A percentile compares a stretch with the other conserved stretches of the same genome.
These are phyloP conservation scores for Rosa multiflora DNA, from an alignment of 306 rosid genomes.

Conservation along the genomic window DNA sequence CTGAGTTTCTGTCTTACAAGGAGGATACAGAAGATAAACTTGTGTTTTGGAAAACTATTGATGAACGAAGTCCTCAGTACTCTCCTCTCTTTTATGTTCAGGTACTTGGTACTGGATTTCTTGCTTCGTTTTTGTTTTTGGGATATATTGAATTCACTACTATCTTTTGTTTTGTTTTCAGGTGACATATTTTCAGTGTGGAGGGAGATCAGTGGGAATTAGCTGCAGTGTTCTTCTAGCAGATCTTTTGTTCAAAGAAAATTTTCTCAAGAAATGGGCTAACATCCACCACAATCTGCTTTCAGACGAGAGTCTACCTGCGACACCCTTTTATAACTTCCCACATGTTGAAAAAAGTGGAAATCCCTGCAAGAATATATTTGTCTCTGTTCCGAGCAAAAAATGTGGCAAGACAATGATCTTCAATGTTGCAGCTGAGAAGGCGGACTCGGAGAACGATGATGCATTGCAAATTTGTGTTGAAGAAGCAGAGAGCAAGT, in stretches of 20 bases:
- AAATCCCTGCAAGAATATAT: conserved; percentile 13
- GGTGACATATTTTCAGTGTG: conserved; percentile 60
- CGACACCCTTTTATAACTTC: conserved; percentile 36
- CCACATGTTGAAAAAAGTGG: conserved; percentile 2
- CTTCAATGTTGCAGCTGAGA: conserved; percentile 30
- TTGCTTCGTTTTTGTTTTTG: not conserved
- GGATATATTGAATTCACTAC: not conserved
- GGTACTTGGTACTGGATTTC: conserved; percentile 24
- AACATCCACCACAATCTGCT: conserved; percentile 37
- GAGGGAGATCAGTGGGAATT: conserved; percentile 63
- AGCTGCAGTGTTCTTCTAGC: conserved; percentile 60
- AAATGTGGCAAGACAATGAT: conserved; percentile 27
- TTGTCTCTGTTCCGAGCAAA: conserved; percentile 24
- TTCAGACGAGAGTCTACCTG: conserved; percentile 5
- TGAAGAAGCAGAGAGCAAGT: conserved; percentile 37
- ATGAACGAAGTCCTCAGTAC: conserved; percentile 37
- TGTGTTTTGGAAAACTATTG: conserved; percentile 61
- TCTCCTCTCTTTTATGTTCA: conserved; percentile 63
- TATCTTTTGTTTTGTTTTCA: not conserved
- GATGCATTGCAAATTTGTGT: conserved; percentile 38
- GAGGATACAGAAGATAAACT: conserved; percentile 44
- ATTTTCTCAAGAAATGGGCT: conserved; percentile 55
- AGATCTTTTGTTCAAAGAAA: conserved; percentile 41
- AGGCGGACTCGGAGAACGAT: not conserved
- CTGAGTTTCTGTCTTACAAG: conserved; percentile 34